Evolutionary conservation across 805 yeast genomes (phyloP).

Genomic region (Wickerhamiella domercqiae): DNA sequence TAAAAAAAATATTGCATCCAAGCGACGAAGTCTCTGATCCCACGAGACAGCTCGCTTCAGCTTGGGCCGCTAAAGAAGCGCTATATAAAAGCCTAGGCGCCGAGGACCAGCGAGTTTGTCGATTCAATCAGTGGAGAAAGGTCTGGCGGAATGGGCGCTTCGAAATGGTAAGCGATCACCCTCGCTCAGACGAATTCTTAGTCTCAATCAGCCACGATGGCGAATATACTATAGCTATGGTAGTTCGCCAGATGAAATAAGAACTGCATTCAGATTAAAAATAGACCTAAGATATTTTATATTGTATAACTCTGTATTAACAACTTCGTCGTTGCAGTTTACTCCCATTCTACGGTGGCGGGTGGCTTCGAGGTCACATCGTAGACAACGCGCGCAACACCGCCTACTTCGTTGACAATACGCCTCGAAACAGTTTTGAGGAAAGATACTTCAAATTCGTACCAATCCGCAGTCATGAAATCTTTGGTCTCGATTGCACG

Average conservation of each 20-base stretch:
- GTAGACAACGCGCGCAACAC: slow-evolving; percentile 97
- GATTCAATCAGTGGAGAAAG: slow-evolving; percentile 36
- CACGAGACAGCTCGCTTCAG: slow-evolving; percentile 30
- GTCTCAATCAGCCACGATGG: slow-evolving; percentile 53
- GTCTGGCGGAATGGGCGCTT: slow-evolving; percentile 6
- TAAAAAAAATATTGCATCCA: slow-evolving; percentile 37
- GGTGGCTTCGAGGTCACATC: slow-evolving; percentile 99
- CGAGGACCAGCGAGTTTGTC: slow-evolving; percentile 35
- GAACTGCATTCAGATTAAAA: neutral
- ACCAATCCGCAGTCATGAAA: slow-evolving; percentile 99
- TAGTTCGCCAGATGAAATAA: neutral
- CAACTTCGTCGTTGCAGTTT: too few species aligned
- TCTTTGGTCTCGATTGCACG: slow-evolving; percentile 96
- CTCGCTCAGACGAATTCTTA: slow-evolving; percentile 33
- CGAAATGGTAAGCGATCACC: slow-evolving; percentile 11
- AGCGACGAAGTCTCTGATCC: slow-evolving; percentile 15
- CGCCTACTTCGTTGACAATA: slow-evolving; percentile 96
- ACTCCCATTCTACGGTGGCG: slow-evolving; percentile 99
- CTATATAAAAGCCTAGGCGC: slow-evolving; percentile 42
- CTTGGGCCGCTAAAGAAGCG: slow-evolving; percentile 70
- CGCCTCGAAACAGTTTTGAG: slow-evolving; percentile 86
- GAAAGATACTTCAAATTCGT: slow-evolving; percentile 78
- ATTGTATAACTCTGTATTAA: too few species aligned
- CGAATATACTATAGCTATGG: slow-evolving; percentile 35
- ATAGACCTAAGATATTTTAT: too few species aligned